Conservation (phyloP, 176 grass and related monocot species). For the Triticum dicoccoides region DNA sequence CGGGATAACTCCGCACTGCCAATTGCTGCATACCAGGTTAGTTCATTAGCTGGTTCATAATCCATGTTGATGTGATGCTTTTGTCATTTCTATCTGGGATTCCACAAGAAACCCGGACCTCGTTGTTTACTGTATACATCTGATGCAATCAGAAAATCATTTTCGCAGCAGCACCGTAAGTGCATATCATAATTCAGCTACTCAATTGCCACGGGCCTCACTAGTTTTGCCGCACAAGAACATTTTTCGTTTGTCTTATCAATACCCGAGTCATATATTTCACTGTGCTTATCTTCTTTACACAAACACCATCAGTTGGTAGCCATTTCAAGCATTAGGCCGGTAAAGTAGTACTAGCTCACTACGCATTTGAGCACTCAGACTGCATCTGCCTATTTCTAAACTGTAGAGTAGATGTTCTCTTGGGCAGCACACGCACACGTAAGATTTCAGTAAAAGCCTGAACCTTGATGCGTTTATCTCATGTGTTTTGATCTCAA, state of each 20-base stretch:
- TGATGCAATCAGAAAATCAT: neutral
- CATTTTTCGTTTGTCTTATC: neutral
- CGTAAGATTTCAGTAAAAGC: neutral
- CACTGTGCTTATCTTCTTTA: neutral
- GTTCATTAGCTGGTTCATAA: neutral
- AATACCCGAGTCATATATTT: neutral
- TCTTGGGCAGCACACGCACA: neutral
- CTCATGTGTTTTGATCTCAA: neutral
- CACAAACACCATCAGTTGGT: neutral
- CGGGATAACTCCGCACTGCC: constrained; percentile 92
- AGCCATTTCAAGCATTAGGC: neutral
- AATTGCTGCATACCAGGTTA: constrained; percentile 95
- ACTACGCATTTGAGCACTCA: neutral
- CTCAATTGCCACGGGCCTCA: neutral
- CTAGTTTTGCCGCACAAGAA: neutral
- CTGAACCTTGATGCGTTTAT: neutral
- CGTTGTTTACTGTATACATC: neutral
- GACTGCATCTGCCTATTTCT: neutral
- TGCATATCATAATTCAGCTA: neutral
- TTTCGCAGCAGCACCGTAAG: neutral
- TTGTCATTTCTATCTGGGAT: neutral
- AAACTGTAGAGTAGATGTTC: neutral
- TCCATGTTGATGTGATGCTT: neutral
- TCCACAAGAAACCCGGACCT: neutral
- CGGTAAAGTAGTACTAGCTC: neutral